phyloP scores from a whole-genome alignment of 257 asterid species.

The Solanum clarkiae region DNA sequence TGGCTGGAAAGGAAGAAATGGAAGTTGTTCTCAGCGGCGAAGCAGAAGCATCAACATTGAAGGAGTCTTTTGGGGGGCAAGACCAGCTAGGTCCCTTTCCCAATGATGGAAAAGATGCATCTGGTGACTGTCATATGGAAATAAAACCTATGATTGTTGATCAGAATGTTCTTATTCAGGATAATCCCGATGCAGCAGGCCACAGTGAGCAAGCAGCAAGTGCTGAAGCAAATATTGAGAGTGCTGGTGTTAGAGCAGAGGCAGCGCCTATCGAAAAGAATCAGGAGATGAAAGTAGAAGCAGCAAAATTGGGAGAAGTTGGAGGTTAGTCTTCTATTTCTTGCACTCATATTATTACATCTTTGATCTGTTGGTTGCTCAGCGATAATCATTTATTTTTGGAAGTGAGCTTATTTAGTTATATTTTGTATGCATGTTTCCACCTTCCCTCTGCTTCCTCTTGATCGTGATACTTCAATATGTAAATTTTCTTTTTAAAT shows the following conservation, averaged over 20 bases:
- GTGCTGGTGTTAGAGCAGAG: slow-evolving; percentile 18
- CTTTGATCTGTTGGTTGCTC: background rate
- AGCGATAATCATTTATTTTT: background rate
- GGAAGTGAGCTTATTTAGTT: background rate
- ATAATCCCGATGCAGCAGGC: slow-evolving; percentile 17
- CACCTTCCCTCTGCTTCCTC: background rate
- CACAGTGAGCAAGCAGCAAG: slow-evolving; percentile 14
- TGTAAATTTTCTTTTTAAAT: background rate
- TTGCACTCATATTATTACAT: background rate
- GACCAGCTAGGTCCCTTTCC: background rate
- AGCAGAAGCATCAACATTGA: background rate
- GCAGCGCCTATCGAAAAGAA: slow-evolving; percentile 17
- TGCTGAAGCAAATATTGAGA: slow-evolving; percentile 9
- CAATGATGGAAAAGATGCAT: background rate
- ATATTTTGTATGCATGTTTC: background rate
- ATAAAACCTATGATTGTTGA: slow-evolving; percentile 12
- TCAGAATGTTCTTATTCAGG: slow-evolving; percentile 14
- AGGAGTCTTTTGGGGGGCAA: background rate
- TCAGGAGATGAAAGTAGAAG: slow-evolving; percentile 12
- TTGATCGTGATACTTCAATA: background rate
- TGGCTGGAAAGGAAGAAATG: background rate
- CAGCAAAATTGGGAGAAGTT: background rate
- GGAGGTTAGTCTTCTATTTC: background rate
- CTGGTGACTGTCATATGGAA: slow-evolving; percentile 4
- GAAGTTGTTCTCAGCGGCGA: background rate